Conservation (phyloP, 2,329 filamentous ascomycete genomes). For the Aspergillus clavatus region DNA sequence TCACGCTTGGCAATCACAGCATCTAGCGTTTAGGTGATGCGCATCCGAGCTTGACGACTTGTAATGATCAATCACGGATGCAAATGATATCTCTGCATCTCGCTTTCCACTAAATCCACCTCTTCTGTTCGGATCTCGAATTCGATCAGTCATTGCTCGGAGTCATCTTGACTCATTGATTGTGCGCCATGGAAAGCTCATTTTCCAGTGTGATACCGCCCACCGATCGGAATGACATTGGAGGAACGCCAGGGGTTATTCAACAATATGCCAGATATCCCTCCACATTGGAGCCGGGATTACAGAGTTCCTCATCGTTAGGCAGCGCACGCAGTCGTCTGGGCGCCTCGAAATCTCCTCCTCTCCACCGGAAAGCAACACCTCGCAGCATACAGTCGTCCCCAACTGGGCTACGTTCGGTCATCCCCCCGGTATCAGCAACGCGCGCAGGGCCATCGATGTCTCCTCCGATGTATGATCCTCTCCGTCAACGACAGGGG, state of each 20-base stretch:
- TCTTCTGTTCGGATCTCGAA: not conserved
- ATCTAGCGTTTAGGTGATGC: not conserved
- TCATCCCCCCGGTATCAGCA: conserved; percentile 21
- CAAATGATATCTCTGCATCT: not conserved
- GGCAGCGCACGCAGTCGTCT: conserved; percentile 32
- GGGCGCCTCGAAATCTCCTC: conserved; percentile 32
- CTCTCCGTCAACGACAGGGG: conserved; percentile 24
- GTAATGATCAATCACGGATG: not conserved
- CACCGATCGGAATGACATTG: conserved; percentile 22
- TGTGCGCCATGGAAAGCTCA: conserved; percentile 27
- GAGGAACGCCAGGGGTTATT: conserved; percentile 27
- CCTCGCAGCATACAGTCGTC: conserved; percentile 38
- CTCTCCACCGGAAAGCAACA: conserved; percentile 35
- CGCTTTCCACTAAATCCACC: not conserved
- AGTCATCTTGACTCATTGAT: not conserved
- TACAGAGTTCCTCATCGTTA: conserved; percentile 36
- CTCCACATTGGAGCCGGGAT: conserved; percentile 28
- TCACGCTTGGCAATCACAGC: not conserved
- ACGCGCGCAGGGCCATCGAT: conserved; percentile 35
- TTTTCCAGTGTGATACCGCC: conserved; percentile 29
- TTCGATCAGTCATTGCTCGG: not conserved
- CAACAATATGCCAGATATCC: conserved; percentile 40
- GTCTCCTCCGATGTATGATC: conserved; percentile 37
- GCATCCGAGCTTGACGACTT: not conserved
- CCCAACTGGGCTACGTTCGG: conserved; percentile 30